Conservation (phyloP, 1,284 basidiomycete species). For the Ustilago lituana region DNA sequence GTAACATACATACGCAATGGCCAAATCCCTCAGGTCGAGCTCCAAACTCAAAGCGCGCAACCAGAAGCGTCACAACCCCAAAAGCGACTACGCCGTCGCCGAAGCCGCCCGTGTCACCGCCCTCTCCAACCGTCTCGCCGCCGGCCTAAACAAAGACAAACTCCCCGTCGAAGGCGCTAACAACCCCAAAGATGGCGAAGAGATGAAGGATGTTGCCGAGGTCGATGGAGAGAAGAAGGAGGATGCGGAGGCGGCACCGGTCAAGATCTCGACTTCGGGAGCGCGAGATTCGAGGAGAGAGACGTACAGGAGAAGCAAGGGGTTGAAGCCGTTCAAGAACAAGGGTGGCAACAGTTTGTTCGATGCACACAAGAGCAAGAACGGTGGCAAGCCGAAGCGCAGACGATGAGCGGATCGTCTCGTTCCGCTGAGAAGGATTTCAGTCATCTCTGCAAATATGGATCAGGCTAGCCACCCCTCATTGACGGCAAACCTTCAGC, state of each 20-base stretch:
- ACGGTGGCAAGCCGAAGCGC: constrained; percentile 54
- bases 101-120: constrained; percentile 85
- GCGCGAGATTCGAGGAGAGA: constrained; percentile 58
- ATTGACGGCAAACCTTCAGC: too few species aligned
- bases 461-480: too few species aligned
- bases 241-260: neutral
- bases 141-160: constrained; percentile 37
- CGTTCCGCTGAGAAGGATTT: too few species aligned
- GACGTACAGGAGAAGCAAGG: constrained; percentile 51
- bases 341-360: constrained; percentile 40
- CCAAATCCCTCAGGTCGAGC: constrained; percentile 90
- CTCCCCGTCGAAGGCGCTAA: constrained; percentile 67
- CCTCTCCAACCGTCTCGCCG: constrained; percentile 76
- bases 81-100: constrained; percentile 80
- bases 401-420: constrained; percentile 55
- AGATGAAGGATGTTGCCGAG: constrained; percentile 68
- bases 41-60: constrained; percentile 83
- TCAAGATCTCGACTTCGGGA: constrained; percentile 58
- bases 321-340: constrained; percentile 52
- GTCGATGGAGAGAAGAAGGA: constrained; percentile 31
- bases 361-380: constrained; percentile 46
- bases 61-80: constrained; percentile 80
- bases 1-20: constrained; percentile 73
- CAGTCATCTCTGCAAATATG: too few species aligned
- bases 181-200: constrained; percentile 69